phyloP scores from a whole-genome alignment of 1,139 yeast species.

The Kodamaea suecica region DNA sequence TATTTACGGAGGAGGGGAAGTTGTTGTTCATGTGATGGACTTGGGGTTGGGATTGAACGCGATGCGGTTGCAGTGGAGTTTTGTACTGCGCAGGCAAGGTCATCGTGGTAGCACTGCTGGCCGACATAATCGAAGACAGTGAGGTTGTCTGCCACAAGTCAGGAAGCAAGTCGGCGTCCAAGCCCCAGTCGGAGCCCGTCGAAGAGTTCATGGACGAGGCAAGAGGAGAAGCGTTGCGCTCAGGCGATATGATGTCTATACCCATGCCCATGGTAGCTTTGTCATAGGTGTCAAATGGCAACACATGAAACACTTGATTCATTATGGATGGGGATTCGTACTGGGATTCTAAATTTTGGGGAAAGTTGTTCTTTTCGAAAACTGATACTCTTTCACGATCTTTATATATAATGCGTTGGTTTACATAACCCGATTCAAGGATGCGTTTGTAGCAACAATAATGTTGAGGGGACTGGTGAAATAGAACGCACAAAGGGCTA shows the following conservation, averaged over 20 bases:
- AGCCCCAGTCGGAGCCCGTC: slow-evolving; percentile 18
- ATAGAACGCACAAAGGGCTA: too few species aligned
- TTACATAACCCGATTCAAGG: too few species aligned
- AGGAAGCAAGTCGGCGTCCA: slow-evolving; percentile 30
- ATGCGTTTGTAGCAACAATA: too few species aligned
- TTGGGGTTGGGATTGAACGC: too few species aligned
- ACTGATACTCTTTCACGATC: too few species aligned
- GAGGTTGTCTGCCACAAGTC: slow-evolving; percentile 33
- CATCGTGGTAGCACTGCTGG: slow-evolving; percentile 6
- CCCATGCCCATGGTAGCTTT: slow-evolving; percentile 4
- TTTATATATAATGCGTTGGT: too few species aligned
- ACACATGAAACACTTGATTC: slow-evolving; percentile 3
- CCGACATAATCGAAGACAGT: slow-evolving; percentile 8
- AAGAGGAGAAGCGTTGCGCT: slow-evolving; percentile 13
- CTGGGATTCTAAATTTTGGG: too few species aligned
- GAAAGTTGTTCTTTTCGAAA: too few species aligned
- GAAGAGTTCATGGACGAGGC: slow-evolving; percentile 22
- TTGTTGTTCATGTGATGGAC: neutral
- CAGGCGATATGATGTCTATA: slow-evolving; percentile 7
- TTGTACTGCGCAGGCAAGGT: slow-evolving; percentile 4
- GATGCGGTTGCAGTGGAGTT: too few species aligned
- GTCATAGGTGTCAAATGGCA: neutral
- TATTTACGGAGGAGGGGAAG: slow-evolving; percentile 1
- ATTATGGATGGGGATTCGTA: too few species aligned
- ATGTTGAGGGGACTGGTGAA: too few species aligned